phyloP scores from a whole-genome alignment of 148 eudicot species.

The Spergularia marina region DNA sequence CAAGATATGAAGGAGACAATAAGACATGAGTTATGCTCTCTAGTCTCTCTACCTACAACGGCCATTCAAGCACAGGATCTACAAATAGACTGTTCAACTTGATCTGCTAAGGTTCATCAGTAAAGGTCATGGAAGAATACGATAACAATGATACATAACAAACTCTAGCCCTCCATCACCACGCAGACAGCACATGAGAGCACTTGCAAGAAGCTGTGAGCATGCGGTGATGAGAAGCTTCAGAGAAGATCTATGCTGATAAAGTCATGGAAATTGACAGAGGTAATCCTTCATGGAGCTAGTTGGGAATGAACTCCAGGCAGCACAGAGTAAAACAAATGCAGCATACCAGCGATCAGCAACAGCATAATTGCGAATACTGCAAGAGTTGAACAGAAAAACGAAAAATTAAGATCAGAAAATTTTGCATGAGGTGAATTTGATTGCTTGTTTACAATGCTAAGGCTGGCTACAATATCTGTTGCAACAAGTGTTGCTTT shows the following conservation, averaged over 20 bases:
- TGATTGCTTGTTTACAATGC: no score
- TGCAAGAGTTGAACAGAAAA: background rate
- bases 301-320: background rate
- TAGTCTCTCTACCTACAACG: background rate
- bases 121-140: no score
- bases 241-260: background rate
- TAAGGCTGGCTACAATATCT: background rate
- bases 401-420: background rate
- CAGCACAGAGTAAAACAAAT: background rate
- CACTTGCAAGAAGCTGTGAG: background rate
- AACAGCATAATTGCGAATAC: background rate
- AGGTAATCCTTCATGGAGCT: background rate
- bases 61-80: background rate
- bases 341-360: background rate
- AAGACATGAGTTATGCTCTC: background rate
- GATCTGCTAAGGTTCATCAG: background rate
- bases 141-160: no score
- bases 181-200: background rate
- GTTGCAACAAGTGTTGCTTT: background rate
- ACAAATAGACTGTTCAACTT: background rate
- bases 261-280: background rate
- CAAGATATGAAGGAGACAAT: background rate
- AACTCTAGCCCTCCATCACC: no score
- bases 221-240: conserved; percentile 2
- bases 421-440: background rate